Evolutionary conservation across 1,284 basidiomycete species (phyloP), one percentile per base, ranked within the genome.

Genomic region (Earliella scabrosa): DNA sequence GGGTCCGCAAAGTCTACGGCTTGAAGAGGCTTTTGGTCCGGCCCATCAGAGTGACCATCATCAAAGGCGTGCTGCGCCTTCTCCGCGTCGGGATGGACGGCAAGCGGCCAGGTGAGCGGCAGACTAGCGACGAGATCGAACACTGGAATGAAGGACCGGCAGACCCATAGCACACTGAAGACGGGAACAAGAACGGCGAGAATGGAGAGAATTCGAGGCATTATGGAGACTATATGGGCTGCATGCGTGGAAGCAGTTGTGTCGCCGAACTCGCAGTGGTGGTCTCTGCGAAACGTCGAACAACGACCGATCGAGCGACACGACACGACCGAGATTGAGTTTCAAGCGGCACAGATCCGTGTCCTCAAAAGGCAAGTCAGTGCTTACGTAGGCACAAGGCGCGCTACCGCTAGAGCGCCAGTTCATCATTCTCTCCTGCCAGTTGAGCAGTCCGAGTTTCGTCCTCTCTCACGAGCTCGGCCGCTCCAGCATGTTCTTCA

Each of bases 401-500:
- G n/a, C n/a, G n/a, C n/a, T n/a, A n/a, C n/a, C n/a, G n/a, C n/a
- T n/a, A n/a, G n/a, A n/a, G n/a, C n/a, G n/a, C n/a, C n/a, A n/a
- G n/a, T n/a, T n/a, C n/a, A n/a, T n/a, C n/a, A n/a, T n/a, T n/a
- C n/a, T n/a, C n/a, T n/a, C n/a, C n/a, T n/a, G n/a, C n/a, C n/a
- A n/a, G n/a, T n/a, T n/a, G n/a, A n/a, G n/a, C n/a, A n/a, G n/a
- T n/a, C n/a, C n/a, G n/a, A n/a, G n/a, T n/a, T n/a, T n/a, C n/a
- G n/a, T n/a, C 31, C 14, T 32, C 31, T 34, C 32, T 6, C 32
- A 11, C 32, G 32, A 34, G 32, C 2, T 11, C 13, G 3, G 8
- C 35, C 11, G n/a, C 18, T 18, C 11, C 31, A 50, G 61, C 68
- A 90, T 91, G 88, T 91, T 91, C 77, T 91, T 91, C 78, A 90